These are phyloP conservation scores for Tetrapisispora pingtungensis DNA, from an alignment of 805 yeast genomes.

Conservation along the genomic window DNA sequence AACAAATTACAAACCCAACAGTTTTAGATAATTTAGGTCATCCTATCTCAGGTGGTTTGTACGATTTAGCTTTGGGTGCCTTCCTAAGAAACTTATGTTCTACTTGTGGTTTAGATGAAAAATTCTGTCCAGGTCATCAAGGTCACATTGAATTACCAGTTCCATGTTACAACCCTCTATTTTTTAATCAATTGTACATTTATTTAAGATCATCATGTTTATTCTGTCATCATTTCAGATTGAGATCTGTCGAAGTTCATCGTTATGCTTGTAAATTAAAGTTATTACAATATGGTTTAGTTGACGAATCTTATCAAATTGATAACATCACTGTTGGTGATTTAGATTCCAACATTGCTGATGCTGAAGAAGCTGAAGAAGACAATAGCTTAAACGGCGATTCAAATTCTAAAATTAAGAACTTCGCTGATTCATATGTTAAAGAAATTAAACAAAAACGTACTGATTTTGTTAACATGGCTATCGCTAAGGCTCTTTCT, in stretches of 20 bases:
- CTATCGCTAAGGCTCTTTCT: conserved; percentile 62
- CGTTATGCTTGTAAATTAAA: conserved; percentile 66
- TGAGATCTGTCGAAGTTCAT: conserved; percentile 61
- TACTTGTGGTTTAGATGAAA: conserved; percentile 92
- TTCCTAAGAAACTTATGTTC: conserved; percentile 80
- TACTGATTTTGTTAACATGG: conserved; percentile 56
- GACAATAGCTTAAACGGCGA: conserved; percentile 16
- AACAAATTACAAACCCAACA: conserved; percentile 89
- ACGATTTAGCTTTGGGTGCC: conserved; percentile 93
- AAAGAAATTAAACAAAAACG: conserved; percentile 48
- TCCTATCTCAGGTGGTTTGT: conserved; percentile 87
- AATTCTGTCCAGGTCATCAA: conserved; percentile 94
- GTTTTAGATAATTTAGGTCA: conserved; percentile 96
- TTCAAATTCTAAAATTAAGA: conserved; percentile 16
- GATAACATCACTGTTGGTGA: conserved; percentile 44
- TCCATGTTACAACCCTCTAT: conserved; percentile 90
- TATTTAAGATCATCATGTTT: conserved; percentile 78
- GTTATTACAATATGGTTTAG: conserved; percentile 78
- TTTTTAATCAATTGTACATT: conserved; percentile 83
- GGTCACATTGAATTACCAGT: conserved; percentile 96
- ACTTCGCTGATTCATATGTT: conserved; percentile 33
- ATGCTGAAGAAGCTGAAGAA: conserved; percentile 36
- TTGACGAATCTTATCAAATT: conserved; percentile 64
- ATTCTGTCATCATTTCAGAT: conserved; percentile 79
- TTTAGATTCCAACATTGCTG: conserved; percentile 29